These are phyloP conservation scores for Blastocrithidia nonstop DNA, from an alignment of 208 protist species.

Conservation along the genomic window DNA sequence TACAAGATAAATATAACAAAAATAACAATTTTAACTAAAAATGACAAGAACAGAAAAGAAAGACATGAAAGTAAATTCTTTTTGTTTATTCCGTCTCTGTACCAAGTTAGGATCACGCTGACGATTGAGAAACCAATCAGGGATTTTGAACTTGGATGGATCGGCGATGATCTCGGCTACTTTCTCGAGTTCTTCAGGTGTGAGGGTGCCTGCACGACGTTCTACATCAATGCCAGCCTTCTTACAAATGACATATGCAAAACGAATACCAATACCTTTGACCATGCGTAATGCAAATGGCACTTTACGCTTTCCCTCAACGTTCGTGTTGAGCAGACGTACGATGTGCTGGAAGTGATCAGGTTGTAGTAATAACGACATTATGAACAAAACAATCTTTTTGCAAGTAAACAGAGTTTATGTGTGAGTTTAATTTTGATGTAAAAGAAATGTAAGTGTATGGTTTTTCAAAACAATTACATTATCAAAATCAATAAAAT, in stretches of 20 bases:
- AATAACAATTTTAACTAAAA: too few relatives aligned
- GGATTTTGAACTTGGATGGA: slow-evolving; percentile 98
- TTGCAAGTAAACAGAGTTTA: slow-evolving; percentile 1
- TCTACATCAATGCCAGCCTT: slow-evolving; percentile 96
- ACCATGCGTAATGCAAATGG: slow-evolving; percentile 96
- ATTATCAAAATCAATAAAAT: slow-evolving; percentile 1
- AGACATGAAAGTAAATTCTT: too few relatives aligned
- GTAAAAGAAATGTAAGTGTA: background rate
- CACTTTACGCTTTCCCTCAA: slow-evolving; percentile 96
- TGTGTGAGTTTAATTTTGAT: background rate
- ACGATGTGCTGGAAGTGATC: slow-evolving; percentile 98
- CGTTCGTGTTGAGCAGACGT: slow-evolving; percentile 99
- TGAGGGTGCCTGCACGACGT: slow-evolving; percentile 90
- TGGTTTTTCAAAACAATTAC: background rate
- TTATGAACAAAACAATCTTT: slow-evolving; percentile 7
- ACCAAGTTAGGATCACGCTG: slow-evolving; percentile 98
- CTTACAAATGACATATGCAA: slow-evolving; percentile 97
- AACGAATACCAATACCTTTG: slow-evolving; percentile 99
- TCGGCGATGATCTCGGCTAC: slow-evolving; percentile 96
- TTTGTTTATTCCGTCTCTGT: too few relatives aligned
- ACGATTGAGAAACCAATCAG: slow-evolving; percentile 99
- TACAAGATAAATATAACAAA: too few relatives aligned
- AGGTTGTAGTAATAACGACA: slow-evolving; percentile 33
- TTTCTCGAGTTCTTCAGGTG: slow-evolving; percentile 92
- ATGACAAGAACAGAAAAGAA: too few relatives aligned